phyloP scores from a whole-genome alignment of 2,329 filamentous ascomycete genomes.

The Blumeriella jaapii region DNA sequence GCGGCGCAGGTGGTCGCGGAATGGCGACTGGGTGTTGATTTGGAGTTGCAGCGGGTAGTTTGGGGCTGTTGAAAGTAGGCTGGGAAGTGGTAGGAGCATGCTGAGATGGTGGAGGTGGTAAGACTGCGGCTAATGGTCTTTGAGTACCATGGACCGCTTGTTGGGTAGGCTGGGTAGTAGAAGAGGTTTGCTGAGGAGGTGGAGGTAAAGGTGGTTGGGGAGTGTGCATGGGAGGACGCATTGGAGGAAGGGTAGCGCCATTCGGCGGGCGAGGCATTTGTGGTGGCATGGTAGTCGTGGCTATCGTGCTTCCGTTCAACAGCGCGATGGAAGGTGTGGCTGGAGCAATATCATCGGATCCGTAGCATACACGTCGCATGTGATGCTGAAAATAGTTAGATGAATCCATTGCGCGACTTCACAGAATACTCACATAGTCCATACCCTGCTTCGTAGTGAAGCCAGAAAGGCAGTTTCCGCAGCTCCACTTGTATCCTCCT shows the following conservation, averaged over 20 bases:
- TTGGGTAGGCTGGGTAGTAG: too few species aligned
- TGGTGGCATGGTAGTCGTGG: too few species aligned
- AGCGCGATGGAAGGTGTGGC: background rate
- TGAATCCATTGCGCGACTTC: background rate
- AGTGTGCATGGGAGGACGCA: conserved; percentile 4
- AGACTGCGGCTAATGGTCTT: too few species aligned
- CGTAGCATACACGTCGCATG: conserved; percentile 8
- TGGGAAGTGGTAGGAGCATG: background rate
- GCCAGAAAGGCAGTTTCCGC: conserved; percentile 13
- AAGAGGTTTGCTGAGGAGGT: too few species aligned
- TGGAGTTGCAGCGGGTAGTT: background rate
- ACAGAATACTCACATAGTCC: conserved; percentile 15
- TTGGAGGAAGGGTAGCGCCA: background rate
- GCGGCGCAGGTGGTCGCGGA: conserved; percentile 1
- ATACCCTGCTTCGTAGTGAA: conserved; percentile 18
- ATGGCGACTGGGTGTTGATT: background rate
- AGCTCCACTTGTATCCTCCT: conserved; percentile 13
- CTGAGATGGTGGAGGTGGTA: background rate
- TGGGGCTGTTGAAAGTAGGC: background rate
- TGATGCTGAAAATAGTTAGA: conserved; percentile 4
- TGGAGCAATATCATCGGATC: conserved; percentile 1
- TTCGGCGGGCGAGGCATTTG: background rate
- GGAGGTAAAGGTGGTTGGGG: background rate
- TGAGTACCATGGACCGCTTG: too few species aligned
- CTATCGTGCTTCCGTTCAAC: background rate